Evolutionary conservation across 768 basidiomycete species (phyloP), one percentile per base, ranked within the genome.

Genomic region (Pulveroboletus ravenelii): DNA sequence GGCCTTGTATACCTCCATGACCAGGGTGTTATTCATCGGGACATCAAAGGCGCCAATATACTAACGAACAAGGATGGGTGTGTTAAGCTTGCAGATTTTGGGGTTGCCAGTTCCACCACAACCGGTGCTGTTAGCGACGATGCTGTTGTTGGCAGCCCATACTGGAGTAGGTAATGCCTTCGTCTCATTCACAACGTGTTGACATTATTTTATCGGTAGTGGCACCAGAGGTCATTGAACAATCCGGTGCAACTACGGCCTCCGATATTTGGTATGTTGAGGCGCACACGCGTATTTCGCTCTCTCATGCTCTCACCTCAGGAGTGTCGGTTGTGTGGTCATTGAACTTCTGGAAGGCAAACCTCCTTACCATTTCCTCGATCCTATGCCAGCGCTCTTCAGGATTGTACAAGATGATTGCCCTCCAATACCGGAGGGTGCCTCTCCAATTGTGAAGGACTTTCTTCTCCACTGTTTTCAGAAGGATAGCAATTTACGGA

Each of bases 201-300:
- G 47, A 51, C 40, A 15, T 41, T 10, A 6, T 45, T 43, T 47
- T 35, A 45, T 54, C 41, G 51, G 36, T 57, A 90, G 89, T 99
- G 96, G 94, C 96, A 9, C 96, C 96, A 2, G 96, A 99, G 70
- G 91, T 99, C 41, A 97, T 99, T 51, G 96, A 99, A 61, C 96
- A 99, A 68, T 87, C 86, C 29, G 96, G 96, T 29, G 95, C 96
- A 29, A 94, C 93, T 1, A 96, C 95, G 1, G 87, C 96, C 13
- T 95, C 93, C 15, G 96, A 99, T 68, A 93, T 99, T 51, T 99
- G 96, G 93, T 80, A 54, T 18, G 75, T 70, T 25, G n/a, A 13
- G 10, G 10, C 37, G n/a, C 34, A 23, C 15, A 29, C 18, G 20
- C 15, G 12, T 36, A 27, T 41, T 9, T 25, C 30, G 39, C 17